A percentile compares a stretch with the other conserved stretches of the same genome.
These are phyloP conservation scores for Marsdenia floribunda DNA, from an alignment of 257 asterid genomes.

Conservation along the genomic window DNA sequence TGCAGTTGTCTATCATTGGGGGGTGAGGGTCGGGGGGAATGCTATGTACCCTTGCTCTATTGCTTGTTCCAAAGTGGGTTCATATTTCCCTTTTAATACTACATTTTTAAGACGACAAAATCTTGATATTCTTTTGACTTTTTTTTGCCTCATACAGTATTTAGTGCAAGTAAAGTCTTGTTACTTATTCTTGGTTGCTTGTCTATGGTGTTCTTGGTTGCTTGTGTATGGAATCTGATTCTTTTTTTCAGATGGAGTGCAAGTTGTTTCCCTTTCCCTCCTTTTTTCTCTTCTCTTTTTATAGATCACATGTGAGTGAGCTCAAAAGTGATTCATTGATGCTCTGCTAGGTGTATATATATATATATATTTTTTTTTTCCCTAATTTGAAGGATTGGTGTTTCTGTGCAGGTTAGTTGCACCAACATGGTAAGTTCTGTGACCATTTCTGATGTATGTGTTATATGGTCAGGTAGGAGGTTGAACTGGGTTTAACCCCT, in stretches of 20 bases:
- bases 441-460: too few species aligned
- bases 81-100: neutral
- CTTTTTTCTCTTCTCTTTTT: conserved; percentile 1
- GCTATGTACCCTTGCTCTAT: neutral
- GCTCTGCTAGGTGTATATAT: neutral
- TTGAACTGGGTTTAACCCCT: too few species aligned
- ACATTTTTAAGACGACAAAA: neutral
- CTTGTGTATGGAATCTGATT: conserved; percentile 37
- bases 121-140: neutral
- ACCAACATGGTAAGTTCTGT: neutral
- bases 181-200: conserved; percentile 2
- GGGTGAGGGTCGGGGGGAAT: neutral
- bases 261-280: conserved; percentile 18
- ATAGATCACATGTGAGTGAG: conserved; percentile 6
- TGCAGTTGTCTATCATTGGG: neutral
- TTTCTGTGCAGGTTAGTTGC: neutral
- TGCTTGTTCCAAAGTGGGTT: neutral
- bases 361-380: too few species aligned
- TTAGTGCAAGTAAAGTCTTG: neutral
- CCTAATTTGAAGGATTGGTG: neutral
- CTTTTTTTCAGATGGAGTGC: conserved; percentile 14
- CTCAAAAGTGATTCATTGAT: neutral
- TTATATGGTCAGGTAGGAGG: too few species aligned
- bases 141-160: neutral
- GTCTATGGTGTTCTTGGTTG: neutral